A percentile compares a stretch with the other conserved stretches of the same genome.
Conservation (phyloP, 2,329 filamentous ascomycete genomes). For the Chaetomiaceae sp. region DNA sequence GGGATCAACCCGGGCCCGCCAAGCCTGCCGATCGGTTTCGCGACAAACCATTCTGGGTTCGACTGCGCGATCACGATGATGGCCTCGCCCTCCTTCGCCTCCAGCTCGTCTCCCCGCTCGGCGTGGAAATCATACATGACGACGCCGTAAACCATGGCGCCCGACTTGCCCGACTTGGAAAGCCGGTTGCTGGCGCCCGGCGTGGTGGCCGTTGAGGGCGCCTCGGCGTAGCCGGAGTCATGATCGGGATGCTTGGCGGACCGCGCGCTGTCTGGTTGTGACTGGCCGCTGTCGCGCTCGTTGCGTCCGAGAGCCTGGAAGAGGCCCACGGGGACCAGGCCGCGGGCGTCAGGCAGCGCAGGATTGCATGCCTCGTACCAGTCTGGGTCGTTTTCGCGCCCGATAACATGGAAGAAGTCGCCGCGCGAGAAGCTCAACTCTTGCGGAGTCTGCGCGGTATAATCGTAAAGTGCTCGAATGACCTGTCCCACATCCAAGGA, state of each 20-base stretch:
- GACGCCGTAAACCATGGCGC: slow-evolving; percentile 91
- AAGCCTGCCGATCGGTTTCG: slow-evolving; percentile 96
- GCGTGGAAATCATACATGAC: slow-evolving; percentile 97
- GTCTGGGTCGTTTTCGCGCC: slow-evolving; percentile 84
- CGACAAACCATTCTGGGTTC: slow-evolving; percentile 98
- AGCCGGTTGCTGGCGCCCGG: slow-evolving; percentile 38
- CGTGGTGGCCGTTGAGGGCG: slow-evolving; percentile 30
- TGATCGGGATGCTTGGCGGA: slow-evolving; percentile 63
- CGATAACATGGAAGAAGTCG: slow-evolving; percentile 97
- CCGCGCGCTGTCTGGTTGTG: slow-evolving; percentile 47
- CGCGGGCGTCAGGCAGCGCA: slow-evolving; percentile 74
- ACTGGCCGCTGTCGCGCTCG: slow-evolving; percentile 78
- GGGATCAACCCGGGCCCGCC: slow-evolving; percentile 93
- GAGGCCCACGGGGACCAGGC: slow-evolving; percentile 87
- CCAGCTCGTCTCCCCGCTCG: slow-evolving; percentile 89
- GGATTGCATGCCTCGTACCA: slow-evolving; percentile 99
- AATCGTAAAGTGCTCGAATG: slow-evolving; percentile 94
- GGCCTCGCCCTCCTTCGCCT: slow-evolving; percentile 89
- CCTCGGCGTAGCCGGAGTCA: slow-evolving; percentile 83
- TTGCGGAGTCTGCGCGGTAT: slow-evolving; percentile 67
- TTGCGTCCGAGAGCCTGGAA: slow-evolving; percentile 91
- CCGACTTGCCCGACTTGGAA: slow-evolving; percentile 49
- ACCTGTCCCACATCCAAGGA: slow-evolving; percentile 51
- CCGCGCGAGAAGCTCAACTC: slow-evolving; percentile 89
- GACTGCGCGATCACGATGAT: slow-evolving; percentile 99